Evolutionary conservation across 2,329 filamentous ascomycete species (phyloP).

Genomic region (Fusarium tanahbumbuense): DNA sequence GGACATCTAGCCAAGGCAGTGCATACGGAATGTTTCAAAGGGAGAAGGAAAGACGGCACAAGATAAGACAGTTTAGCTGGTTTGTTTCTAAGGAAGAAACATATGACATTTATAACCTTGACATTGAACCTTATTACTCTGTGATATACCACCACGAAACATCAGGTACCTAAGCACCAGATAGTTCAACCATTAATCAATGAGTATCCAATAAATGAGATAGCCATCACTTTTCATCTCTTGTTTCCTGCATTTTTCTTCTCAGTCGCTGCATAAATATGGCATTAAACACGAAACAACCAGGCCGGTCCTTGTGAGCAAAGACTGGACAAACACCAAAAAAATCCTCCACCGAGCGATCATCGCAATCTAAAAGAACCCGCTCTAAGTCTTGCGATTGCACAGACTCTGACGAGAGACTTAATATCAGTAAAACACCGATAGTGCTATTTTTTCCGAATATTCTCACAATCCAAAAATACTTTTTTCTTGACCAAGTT

Average conservation of each 20-base stretch:
- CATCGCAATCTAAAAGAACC: conserved; percentile 25
- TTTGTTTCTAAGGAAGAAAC: conserved; percentile 10
- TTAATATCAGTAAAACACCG: not conserved
- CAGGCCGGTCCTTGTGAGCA: conserved; percentile 6
- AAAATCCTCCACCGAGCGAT: conserved; percentile 6
- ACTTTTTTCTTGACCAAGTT: not conserved
- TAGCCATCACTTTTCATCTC: not conserved
- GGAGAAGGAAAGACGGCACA: not conserved
- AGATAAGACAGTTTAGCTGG: not conserved
- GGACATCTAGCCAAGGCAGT: not conserved
- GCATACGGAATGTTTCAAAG: conserved; percentile 15
- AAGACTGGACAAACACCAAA: conserved; percentile 33
- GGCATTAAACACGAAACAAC: conserved; percentile 24
- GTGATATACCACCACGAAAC: not conserved
- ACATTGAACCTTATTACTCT: not conserved
- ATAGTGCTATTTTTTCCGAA: not conserved
- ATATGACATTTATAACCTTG: not conserved
- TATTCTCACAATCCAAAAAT: not conserved
- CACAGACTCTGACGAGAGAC: not conserved
- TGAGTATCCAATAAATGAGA: too few relatives aligned
- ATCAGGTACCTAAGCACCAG: too few relatives aligned
- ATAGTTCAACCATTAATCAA: too few relatives aligned
- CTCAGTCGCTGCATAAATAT: conserved; percentile 17
- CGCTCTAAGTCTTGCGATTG: not conserved
- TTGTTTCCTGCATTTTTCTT: not conserved